Percentiles rank a stretch among this genome's conserved stretches.
These are phyloP conservation scores for Schizosaccharomyces cryophilus DNA, from an alignment of 805 yeast species.

Conservation along the genomic window DNA sequence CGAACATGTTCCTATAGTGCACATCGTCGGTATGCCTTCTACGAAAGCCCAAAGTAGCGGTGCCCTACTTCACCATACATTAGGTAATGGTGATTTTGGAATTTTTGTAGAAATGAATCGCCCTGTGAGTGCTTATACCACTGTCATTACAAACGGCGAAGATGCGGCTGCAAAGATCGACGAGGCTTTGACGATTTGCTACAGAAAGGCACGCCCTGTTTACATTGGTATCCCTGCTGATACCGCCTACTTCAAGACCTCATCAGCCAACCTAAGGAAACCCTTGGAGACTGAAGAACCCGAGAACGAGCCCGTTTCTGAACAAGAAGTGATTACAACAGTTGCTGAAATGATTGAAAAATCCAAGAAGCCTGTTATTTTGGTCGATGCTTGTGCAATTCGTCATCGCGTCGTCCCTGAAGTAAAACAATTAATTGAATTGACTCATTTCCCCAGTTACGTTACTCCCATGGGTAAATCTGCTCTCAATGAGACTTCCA, in stretches of 20 bases:
- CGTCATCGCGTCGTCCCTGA: constrained; percentile 28
- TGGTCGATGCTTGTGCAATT: constrained; percentile 47
- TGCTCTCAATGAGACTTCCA: constrained; percentile 41
- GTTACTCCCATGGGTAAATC: constrained; percentile 50
- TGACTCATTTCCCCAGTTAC: constrained; percentile 28
- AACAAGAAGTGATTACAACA: constrained; percentile 33
- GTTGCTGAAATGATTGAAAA: constrained; percentile 27
- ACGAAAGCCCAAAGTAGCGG: constrained; percentile 10
- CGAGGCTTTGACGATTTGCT: constrained; percentile 23
- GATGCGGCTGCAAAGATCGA: constrained; percentile 42
- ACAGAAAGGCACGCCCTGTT: constrained; percentile 13
- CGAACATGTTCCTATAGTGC: constrained; percentile 55
- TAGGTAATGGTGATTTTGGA: constrained; percentile 62
- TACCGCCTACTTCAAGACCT: constrained; percentile 7
- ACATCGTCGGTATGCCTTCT: constrained; percentile 56
- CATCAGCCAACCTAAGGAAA: constrained; percentile 15
- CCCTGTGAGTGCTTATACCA: constrained; percentile 27
- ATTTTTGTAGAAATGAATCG: constrained; percentile 47
- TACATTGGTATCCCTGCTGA: constrained; percentile 10
- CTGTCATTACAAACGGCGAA: constrained; percentile 21
- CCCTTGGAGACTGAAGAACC: constrained; percentile 15
- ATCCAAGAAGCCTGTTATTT: constrained; percentile 34
- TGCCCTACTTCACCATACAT: constrained; percentile 54
- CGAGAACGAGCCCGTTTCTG: constrained; percentile 13
- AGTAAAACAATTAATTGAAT: constrained; percentile 25